These are phyloP conservation scores for Thalassia testudinum DNA, from an alignment of 116 monocot species.

Conservation along the genomic window DNA sequence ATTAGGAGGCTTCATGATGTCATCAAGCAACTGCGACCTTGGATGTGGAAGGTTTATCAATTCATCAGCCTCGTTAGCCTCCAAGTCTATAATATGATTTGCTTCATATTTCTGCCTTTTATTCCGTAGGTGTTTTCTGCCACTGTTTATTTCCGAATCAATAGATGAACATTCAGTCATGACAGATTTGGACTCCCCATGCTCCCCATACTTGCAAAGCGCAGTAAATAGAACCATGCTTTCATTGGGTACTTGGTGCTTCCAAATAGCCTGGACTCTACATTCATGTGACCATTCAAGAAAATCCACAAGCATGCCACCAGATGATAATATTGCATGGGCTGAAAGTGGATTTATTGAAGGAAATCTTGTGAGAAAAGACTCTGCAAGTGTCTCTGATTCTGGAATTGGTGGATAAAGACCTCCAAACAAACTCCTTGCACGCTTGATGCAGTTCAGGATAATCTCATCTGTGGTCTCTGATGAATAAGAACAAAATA, in stretches of 20 bases:
- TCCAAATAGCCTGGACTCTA: constrained; percentile 63
- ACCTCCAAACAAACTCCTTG: constrained; percentile 17
- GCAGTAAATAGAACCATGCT: constrained; percentile 56
- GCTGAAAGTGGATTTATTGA: constrained; percentile 90
- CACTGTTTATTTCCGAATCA: constrained; percentile 57
- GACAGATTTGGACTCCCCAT: constrained; percentile 87
- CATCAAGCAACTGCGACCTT: too few species aligned
- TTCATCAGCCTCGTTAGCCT: too few species aligned
- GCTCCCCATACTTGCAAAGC: constrained; percentile 76
- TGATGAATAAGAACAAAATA: constrained; percentile 66
- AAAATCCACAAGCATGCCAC: constrained; percentile 66
- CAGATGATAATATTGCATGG: constrained; percentile 66
- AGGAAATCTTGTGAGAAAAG: constrained; percentile 78
- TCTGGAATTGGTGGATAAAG: constrained; percentile 65
- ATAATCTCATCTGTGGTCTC: constrained; percentile 86
- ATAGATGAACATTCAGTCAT: constrained; percentile 88
- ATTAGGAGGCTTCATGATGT: too few species aligned
- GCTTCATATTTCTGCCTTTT: constrained; percentile 29
- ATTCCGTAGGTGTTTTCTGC: constrained; percentile 19
- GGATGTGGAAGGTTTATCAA: too few species aligned
- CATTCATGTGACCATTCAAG: constrained; percentile 65
- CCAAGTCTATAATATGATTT: too few species aligned
- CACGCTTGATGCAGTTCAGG: constrained; percentile 52
- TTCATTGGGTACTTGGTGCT: constrained; percentile 53
- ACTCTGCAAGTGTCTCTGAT: constrained; percentile 75